Base-by-base conservation (phyloP, 345 rosid genomes). In the Gossypium stocksii region DNA sequence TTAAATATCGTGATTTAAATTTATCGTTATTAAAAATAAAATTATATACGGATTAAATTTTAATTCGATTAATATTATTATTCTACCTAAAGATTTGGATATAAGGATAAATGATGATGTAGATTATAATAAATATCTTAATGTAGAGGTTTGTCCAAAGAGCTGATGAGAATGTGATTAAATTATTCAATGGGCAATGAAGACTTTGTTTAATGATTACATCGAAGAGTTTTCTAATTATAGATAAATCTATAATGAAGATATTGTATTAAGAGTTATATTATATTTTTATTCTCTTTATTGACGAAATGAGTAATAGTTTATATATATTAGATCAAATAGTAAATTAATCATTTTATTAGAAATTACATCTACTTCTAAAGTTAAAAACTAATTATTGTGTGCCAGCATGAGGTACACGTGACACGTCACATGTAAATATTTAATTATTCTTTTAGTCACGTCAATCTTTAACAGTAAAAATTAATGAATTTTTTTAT, bases 221-320 rank as follows among this genome's bases (percentile, higher is more conserved):
- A 53, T 2, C 1, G 2, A 2, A 17, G 11, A 17, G 22, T 54
- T 19, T 54, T 22, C 1, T 34, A 34, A 34, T 5, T 34, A 1
- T 29, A 34, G 7, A 34, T 34, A 34, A 34, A 34, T 34, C 7
- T 34, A 34, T 5, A 4, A 34, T 5, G 7, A 34, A 34, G 1
- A 5, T 1, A 34, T 34, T 34, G 7, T 5, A 1, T 34, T 34
- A 0, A 1, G 7, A 34, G 7, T 34, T 1, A 1, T 4, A 34
- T 34, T 34, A 0, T 4, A 34, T 4, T 34, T 23, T 34, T 34
- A 0, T 0, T 34, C 0, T 0, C 0, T 34, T 0, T 34, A 1
- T 34, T 34, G 5, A 34, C 5, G 3, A 29, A 34, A 34, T 1
- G 0, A 7, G 0, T 0, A 5, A 34, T 34, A 5, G 7, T 34